These are phyloP conservation scores for Steccherinum ochraceum DNA, from an alignment of 768 basidiomycete species.

Conservation along the genomic window DNA sequence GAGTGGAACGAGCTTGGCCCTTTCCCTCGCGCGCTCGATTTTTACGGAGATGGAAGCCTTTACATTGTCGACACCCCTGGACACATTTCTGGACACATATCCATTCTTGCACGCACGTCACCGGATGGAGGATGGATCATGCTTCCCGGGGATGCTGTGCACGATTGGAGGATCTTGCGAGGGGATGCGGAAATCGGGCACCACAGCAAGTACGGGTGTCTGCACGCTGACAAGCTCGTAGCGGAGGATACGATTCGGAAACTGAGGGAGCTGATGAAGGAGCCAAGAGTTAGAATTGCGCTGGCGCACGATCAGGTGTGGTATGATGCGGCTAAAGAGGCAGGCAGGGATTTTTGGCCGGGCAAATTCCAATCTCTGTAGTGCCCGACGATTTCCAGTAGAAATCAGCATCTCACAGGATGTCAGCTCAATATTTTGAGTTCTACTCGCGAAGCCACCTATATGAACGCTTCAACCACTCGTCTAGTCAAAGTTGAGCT, in stretches of 20 bases:
- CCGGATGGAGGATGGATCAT: slow-evolving; percentile 50
- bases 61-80: slow-evolving; percentile 56
- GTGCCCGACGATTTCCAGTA: too few relatives aligned
- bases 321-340: slow-evolving; percentile 1
- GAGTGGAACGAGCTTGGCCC: slow-evolving; percentile 30
- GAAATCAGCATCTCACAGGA: too few relatives aligned
- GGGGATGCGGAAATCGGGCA: slow-evolving; percentile 36
- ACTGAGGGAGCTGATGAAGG: not conserved
- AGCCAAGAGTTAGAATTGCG: not conserved
- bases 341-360: not conserved
- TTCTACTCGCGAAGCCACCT: too few relatives aligned
- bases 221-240: not conserved
- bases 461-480: too few relatives aligned
- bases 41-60: slow-evolving; percentile 53
- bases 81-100: slow-evolving; percentile 50
- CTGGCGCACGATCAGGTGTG: slow-evolving; percentile 10
- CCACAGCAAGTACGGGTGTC: slow-evolving; percentile 26
- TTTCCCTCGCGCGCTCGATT: slow-evolving; percentile 45
- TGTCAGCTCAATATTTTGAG: too few relatives aligned
- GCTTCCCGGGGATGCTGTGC: slow-evolving; percentile 50
- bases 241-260: slow-evolving; percentile 3
- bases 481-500: too few relatives aligned
- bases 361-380: not conserved
- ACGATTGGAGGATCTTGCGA: slow-evolving; percentile 45
- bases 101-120: slow-evolving; percentile 48